Evolutionary conservation across 2,329 filamentous ascomycete species (phyloP).

Genomic region (Colletotrichum acutatum): DNA sequence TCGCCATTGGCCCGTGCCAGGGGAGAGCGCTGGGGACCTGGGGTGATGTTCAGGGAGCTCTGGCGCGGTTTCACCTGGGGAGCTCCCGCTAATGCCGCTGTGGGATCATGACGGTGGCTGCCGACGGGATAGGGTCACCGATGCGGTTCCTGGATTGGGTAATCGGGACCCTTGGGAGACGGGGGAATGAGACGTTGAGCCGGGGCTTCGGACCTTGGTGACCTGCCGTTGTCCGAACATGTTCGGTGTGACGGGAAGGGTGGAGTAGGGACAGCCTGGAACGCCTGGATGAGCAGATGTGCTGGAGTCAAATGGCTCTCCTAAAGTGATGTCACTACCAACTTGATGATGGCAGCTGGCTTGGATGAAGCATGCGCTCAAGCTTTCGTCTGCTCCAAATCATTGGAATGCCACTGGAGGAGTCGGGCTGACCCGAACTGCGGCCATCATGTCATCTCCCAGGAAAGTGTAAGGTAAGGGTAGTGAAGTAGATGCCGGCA

Average conservation of each 20-base stretch:
- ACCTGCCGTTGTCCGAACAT: constrained; percentile 12
- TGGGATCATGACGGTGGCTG: constrained; percentile 31
- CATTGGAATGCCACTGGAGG: too few relatives aligned
- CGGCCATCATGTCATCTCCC: not conserved
- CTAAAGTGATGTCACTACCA: not conserved
- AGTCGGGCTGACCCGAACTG: not conserved
- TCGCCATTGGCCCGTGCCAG: constrained; percentile 25
- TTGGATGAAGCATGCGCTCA: not conserved
- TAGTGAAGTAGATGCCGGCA: not conserved
- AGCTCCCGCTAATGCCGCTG: constrained; percentile 33
- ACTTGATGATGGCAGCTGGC: not conserved
- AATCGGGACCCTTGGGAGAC: not conserved
- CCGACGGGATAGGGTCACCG: constrained; percentile 2
- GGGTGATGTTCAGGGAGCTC: constrained; percentile 28
- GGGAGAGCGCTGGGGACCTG: not conserved
- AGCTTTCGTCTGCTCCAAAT: not conserved
- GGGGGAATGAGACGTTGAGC: constrained; percentile 8
- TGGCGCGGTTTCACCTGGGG: constrained; percentile 28
- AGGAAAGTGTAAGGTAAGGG: not conserved
- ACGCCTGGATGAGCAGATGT: not conserved
- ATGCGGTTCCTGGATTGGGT: not conserved
- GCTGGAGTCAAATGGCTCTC: not conserved
- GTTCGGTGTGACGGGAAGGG: not conserved
- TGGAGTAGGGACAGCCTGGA: not conserved
- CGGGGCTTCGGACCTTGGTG: constrained; percentile 12